Evolutionary conservation across 352 stramenopile genomes (phyloP).

Genomic region (Aphanomyces invadans): DNA sequence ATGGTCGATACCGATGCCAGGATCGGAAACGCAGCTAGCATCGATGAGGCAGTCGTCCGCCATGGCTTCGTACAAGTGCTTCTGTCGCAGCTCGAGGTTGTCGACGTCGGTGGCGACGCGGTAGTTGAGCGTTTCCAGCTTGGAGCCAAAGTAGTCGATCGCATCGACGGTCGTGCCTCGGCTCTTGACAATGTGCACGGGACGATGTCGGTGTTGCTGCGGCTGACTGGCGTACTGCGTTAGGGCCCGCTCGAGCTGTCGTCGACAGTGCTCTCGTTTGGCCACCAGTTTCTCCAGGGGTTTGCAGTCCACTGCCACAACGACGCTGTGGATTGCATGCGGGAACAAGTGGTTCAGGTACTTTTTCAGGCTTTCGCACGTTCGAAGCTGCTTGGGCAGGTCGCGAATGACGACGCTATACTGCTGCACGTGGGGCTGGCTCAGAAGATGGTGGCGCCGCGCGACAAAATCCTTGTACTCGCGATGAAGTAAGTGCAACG

Average conservation of each 20-base stretch:
- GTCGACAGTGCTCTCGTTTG: constrained; percentile 55
- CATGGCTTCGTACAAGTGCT: constrained; percentile 45
- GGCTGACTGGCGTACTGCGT: constrained; percentile 36
- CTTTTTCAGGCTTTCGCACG: constrained; percentile 64
- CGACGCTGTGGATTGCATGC: constrained; percentile 54
- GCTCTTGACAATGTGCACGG: constrained; percentile 35
- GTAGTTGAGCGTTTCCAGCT: constrained; percentile 62
- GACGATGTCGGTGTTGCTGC: constrained; percentile 50
- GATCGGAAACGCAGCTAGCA: constrained; percentile 27
- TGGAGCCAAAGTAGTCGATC: constrained; percentile 57
- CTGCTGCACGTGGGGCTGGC: constrained; percentile 51
- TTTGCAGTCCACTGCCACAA: constrained; percentile 65
- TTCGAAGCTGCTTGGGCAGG: constrained; percentile 60
- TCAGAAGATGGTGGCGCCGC: constrained; percentile 70
- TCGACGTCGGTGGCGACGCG: constrained; percentile 75
- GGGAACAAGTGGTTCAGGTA: constrained; percentile 72
- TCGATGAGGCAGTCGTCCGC: constrained; percentile 29
- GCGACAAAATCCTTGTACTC: constrained; percentile 70
- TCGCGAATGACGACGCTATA: constrained; percentile 74
- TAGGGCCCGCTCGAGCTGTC: constrained; percentile 60
- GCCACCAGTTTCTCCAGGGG: constrained; percentile 66
- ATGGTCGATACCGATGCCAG: neutral
- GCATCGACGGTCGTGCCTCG: constrained; percentile 46
- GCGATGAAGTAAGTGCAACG: constrained; percentile 52
- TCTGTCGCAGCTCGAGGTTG: constrained; percentile 53